Conservation (phyloP, 2,329 filamentous ascomycete species). For the Verticillium alfalfae region DNA sequence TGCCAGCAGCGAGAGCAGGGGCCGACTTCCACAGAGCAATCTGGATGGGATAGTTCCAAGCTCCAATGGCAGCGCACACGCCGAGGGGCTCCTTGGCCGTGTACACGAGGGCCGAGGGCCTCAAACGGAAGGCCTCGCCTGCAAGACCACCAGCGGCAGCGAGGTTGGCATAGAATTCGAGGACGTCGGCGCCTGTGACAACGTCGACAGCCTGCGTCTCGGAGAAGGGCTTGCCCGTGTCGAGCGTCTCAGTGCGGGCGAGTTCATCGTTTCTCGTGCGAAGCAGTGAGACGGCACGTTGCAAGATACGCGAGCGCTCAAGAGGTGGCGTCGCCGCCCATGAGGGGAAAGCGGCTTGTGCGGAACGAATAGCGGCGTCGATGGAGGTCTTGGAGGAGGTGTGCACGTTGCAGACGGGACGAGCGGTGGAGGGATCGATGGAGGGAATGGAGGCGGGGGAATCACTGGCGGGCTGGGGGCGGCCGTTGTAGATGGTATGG, state of each 20-base stretch:
- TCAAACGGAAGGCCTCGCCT: conserved; percentile 69
- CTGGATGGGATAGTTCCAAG: conserved; percentile 90
- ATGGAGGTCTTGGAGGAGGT: conserved; percentile 62
- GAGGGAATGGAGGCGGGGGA: conserved; percentile 62
- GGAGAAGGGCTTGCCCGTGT: conserved; percentile 80
- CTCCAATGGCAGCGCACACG: conserved; percentile 81
- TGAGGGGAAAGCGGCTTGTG: conserved; percentile 62
- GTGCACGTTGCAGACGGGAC: conserved; percentile 66
- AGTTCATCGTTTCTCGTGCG: conserved; percentile 74
- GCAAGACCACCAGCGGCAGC: conserved; percentile 75
- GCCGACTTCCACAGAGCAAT: conserved; percentile 89
- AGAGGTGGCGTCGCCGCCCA: conserved; percentile 76
- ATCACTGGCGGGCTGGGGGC: conserved; percentile 53
- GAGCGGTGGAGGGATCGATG: conserved; percentile 67
- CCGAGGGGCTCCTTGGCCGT: conserved; percentile 77
- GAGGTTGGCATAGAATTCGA: conserved; percentile 81
- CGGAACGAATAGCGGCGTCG: conserved; percentile 67
- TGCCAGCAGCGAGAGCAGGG: conserved; percentile 78
- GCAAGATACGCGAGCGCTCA: conserved; percentile 70
- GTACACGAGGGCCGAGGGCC: conserved; percentile 75
- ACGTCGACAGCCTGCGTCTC: conserved; percentile 84
- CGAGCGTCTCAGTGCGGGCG: conserved; percentile 72
- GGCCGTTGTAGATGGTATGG: conserved; percentile 72
- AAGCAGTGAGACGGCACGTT: conserved; percentile 68
- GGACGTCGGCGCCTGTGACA: conserved; percentile 74